Conservation (phyloP, 2,329 filamentous ascomycete genomes). For the Aspergillus ruber region DNA sequence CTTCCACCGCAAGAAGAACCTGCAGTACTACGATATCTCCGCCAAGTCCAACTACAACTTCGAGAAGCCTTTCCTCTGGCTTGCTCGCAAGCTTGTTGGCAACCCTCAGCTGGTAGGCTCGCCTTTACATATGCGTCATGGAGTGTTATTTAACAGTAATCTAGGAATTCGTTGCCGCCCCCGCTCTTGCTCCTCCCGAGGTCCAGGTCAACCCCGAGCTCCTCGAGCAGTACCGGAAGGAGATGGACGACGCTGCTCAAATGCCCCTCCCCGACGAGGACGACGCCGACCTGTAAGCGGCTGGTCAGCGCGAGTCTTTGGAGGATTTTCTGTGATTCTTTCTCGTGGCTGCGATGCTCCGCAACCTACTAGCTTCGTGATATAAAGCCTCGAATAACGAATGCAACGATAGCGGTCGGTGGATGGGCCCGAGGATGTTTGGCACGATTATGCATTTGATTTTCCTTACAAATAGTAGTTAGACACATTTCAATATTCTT, state of each 20-base stretch:
- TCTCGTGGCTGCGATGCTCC: conserved; percentile 4
- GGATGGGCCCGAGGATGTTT: conserved; percentile 25
- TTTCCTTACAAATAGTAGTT: conserved; percentile 20
- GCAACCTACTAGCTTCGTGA: conserved; percentile 13
- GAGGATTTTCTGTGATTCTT: conserved; percentile 4
- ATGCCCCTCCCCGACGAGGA: conserved; percentile 94
- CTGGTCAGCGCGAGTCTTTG: conserved; percentile 8
- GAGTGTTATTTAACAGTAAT: conserved; percentile 15
- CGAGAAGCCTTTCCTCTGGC: conserved; percentile 99
- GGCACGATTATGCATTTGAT: conserved; percentile 31
- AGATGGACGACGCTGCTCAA: conserved; percentile 74
- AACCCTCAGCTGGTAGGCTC: conserved; percentile 72
- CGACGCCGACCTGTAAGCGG: conserved; percentile 56
- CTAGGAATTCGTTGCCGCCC: conserved; percentile 92
- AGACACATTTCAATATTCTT: conserved; percentile 24
- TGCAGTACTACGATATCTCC: conserved; percentile 99
- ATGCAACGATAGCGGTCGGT: conserved; percentile 32
- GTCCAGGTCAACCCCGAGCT: conserved; percentile 80
- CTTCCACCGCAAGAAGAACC: conserved; percentile 99
- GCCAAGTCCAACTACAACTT: conserved; percentile 99
- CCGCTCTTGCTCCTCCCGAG: conserved; percentile 89
- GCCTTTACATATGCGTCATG: not conserved
- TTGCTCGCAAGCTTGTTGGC: conserved; percentile 95
- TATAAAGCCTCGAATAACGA: conserved; percentile 27
- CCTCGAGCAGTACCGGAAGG: conserved; percentile 73